Evolutionary conservation across 352 stramenopile genomes (phyloP), one percentile per base, ranked within the genome.

Genomic region (Globisporangium alternatum): DNA sequence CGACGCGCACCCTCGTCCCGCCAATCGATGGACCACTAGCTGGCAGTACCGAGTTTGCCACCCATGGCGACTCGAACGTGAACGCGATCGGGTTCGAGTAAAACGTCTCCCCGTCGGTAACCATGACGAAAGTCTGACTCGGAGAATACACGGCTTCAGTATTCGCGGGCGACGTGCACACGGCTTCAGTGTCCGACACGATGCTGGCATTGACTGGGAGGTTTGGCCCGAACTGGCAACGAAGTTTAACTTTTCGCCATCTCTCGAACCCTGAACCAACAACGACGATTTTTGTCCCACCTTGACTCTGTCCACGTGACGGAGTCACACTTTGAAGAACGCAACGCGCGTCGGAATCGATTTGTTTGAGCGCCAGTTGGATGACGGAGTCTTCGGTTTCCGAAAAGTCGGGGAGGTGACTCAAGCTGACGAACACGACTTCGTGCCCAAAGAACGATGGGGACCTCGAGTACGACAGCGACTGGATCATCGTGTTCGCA

Each of bases 21-120:
- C 78, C 78, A 64, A 35, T 66, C 9, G 72, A 51, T 3, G 81
- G 70, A 8, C 73, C 80, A 10, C 44, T 60, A 15, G 44, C 39
- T 19, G 77, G 80, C 5, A 35, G 67, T 25, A 77, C 56, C 10
- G 67, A 63, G 0, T 25, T 58, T 4, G 86, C 28, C 6, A 30
- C 58, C 78, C 80, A 92, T 0, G 25, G 61, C 12, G 51, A 48
- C 33, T 89, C 76, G 53, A 90, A 93, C 0, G 62, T 41, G 33
- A 77, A 93, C 17, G 60, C 51, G 25, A 90, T 35, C 9, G 77
- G 78, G 64, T 93, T 93, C 0, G 83, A 88, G 53, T 70, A 90
- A 54, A 83, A 83, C 1, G 67, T 72, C 33, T 74, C 51, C 2
- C 68, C 71, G 48, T 90, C 76, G 0, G 78, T 90, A 19, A 92